Evolutionary conservation across 306 rosid genomes (phyloP).

Genomic region (Parietaria judaica): DNA sequence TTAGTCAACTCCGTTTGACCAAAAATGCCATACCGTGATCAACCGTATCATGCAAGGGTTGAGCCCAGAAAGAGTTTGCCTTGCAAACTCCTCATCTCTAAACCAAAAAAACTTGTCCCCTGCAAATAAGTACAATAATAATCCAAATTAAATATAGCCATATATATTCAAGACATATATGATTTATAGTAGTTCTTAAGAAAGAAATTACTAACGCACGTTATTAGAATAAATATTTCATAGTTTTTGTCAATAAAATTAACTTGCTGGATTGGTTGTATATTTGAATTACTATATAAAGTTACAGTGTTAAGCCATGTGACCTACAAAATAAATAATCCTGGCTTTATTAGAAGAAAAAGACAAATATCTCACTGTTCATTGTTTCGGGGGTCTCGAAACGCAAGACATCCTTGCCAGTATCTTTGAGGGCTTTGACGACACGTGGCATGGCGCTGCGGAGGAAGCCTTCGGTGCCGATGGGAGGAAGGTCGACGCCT

Average conservation of each 20-base stretch:
- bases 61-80: slow-evolving; percentile 43
- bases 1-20: no score
- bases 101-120: slow-evolving; percentile 41
- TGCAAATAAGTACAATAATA: slow-evolving; percentile 8
- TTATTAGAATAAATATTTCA: no score
- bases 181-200: background rate
- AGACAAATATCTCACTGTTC: slow-evolving; percentile 7
- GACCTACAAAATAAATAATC: no score
- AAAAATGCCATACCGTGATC: slow-evolving; percentile 22
- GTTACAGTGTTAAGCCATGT: no score
- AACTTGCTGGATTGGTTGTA: no score
- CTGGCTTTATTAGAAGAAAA: background rate
- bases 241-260: no score
- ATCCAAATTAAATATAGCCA: background rate
- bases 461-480: slow-evolving; percentile 9
- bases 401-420: slow-evolving; percentile 21
- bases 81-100: slow-evolving; percentile 37
- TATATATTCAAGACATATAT: background rate
- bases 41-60: slow-evolving; percentile 29
- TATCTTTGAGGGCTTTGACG: slow-evolving; percentile 20
- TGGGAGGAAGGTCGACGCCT: slow-evolving; percentile 25
- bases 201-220: background rate
- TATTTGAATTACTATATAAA: no score
- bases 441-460: slow-evolving; percentile 26
- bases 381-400: slow-evolving; percentile 32